These are phyloP conservation scores for Penicillium sp. DNA, from an alignment of 2,329 filamentous ascomycete species.

Conservation along the genomic window DNA sequence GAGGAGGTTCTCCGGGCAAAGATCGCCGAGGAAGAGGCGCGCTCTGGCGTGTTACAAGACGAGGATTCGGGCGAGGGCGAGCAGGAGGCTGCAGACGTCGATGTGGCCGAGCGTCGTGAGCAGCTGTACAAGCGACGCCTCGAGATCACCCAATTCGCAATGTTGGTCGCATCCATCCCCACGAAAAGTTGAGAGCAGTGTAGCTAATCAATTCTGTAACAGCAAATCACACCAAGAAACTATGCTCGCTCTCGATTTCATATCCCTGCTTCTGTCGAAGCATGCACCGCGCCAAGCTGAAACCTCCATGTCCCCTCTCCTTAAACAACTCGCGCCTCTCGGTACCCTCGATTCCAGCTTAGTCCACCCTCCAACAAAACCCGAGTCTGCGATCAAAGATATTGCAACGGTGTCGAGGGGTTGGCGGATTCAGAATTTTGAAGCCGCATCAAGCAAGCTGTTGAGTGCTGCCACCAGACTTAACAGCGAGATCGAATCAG, in stretches of 20 bases:
- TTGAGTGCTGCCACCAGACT: constrained; percentile 72
- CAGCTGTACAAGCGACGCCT: constrained; percentile 49
- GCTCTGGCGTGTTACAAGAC: constrained; percentile 51
- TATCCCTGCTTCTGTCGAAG: constrained; percentile 83
- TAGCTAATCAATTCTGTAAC: constrained; percentile 14
- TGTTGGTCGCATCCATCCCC: constrained; percentile 34
- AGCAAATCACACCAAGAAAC: constrained; percentile 52
- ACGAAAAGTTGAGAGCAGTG: neutral
- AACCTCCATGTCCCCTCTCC: constrained; percentile 68
- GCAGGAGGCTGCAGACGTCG: constrained; percentile 35
- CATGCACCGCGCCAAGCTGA: constrained; percentile 72
- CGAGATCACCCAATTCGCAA: constrained; percentile 50
- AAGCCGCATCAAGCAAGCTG: constrained; percentile 73
- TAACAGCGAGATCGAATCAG: constrained; percentile 74
- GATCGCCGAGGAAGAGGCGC: constrained; percentile 58
- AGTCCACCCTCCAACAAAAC: constrained; percentile 63
- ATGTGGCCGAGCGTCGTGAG: constrained; percentile 45
- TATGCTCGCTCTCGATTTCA: constrained; percentile 74
- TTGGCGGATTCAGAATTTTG: constrained; percentile 78
- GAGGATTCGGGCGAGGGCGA: constrained; percentile 38
- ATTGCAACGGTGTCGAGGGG: constrained; percentile 62
- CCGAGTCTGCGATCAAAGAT: constrained; percentile 59
- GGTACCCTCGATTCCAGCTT: constrained; percentile 73
- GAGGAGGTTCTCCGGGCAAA: constrained; percentile 73
- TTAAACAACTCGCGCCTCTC: constrained; percentile 72